Conservation (phyloP, 495 filamentous ascomycete genomes). For the Corynascus novoguineensis region DNA sequence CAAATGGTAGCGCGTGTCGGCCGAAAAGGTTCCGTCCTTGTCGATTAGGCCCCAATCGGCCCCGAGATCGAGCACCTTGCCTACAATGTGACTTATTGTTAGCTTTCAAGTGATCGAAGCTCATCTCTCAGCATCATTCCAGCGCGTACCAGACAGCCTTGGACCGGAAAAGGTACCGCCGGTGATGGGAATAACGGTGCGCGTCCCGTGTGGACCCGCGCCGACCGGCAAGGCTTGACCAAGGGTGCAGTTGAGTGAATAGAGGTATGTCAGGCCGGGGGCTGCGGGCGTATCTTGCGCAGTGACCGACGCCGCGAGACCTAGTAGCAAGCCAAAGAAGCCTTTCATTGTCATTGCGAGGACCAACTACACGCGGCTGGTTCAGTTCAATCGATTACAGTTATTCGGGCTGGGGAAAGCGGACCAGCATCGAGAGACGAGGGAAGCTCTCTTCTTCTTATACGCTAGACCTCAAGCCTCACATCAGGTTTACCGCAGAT, state of each 20-base stretch:
- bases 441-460: not conserved
- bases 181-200: slow-evolving; percentile 25
- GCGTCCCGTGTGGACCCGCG: slow-evolving; percentile 14
- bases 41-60: slow-evolving; percentile 29
- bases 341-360: not conserved
- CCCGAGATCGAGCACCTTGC: slow-evolving; percentile 28
- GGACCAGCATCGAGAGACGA: not conserved
- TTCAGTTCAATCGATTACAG: too few relatives aligned
- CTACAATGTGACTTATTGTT: slow-evolving; percentile 6
- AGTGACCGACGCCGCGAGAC: not conserved
- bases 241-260: slow-evolving; percentile 28
- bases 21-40: slow-evolving; percentile 19
- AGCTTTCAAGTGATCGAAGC: not conserved
- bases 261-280: slow-evolving; percentile 24
- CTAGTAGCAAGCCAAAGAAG: not conserved
- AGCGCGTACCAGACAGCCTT: slow-evolving; percentile 11
- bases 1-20: slow-evolving; percentile 30
- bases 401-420: too few relatives aligned
- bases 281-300: slow-evolving; percentile 6
- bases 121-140: not conserved
- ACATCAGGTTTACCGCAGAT: not conserved
- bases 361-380: too few relatives aligned
- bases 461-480: not conserved
- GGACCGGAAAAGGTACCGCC: slow-evolving; percentile 26
- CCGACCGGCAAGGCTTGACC: slow-evolving; percentile 18